Base-by-base conservation (phyloP, 176 grass and related monocot species). In the Bromus sterilis region DNA sequence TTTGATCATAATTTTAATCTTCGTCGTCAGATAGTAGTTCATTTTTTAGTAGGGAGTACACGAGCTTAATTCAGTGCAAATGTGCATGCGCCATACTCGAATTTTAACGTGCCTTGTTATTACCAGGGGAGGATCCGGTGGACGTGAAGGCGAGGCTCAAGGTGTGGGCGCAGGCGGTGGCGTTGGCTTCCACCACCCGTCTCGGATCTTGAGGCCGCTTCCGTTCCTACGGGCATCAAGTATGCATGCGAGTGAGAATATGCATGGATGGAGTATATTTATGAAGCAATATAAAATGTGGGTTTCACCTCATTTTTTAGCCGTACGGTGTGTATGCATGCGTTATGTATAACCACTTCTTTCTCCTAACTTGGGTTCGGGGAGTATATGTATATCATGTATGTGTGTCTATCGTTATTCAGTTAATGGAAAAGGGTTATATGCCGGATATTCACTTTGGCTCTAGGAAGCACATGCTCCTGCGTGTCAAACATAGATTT, bases 101-200 rank as follows among this genome's bases (percentile, higher is more conserved):
- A 53, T 21, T 53, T 21, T 53, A 21, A 42, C 8, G 41, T 71
- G 13, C 23, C 65, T 63, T 7, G 36, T 43, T 23, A 33, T 75
- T 2, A 37, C 21, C 79, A 90, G 91, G 86, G 4, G 86, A 82
- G 15, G 80, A 94, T 58, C 91, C 91, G 3, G 62, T 16, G 76
- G 91, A 94, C 32, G 91, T 94, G 76, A 94, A 94, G 91, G 86
- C 79, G 34, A 82, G 83, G 76, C 91, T 94, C 62, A 94, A 91
- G 82, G 86, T 63, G 68, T 94, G 91, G 91, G 91, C 88, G 59
- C 91, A 94, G 40, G 88, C 91, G 24, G 88, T 94, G 82, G 91
- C 88, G 26, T 80, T 94, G 0, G 80, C 88, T n/a, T 94, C 91
- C 14, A 85, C 83, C 76, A 80, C 91, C n/a, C 91, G 82, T 37